A percentile compares a stretch with the other conserved stretches of the same genome.
Evolutionary conservation across 2,329 filamentous ascomycete genomes (phyloP).

Genomic region (Ophiostoma pallidulum): DNA sequence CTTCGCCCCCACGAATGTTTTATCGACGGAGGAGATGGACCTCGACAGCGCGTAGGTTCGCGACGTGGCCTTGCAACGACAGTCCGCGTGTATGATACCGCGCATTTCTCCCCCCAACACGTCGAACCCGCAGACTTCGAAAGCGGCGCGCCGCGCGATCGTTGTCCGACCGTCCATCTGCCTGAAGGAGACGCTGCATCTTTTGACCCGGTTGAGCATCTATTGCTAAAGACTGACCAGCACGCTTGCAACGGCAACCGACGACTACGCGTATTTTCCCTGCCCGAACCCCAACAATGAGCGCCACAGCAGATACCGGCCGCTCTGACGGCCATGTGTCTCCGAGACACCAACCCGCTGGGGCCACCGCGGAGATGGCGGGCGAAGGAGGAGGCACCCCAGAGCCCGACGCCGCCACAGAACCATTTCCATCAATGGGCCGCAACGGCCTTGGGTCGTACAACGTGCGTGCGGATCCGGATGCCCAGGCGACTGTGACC

Average conservation of each 20-base stretch:
- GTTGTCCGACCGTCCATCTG: no score
- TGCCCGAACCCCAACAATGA: no score
- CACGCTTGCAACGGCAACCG: no score
- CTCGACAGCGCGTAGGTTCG: neutral
- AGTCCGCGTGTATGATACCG: neutral
- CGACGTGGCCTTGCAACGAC: neutral
- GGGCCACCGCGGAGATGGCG: neutral
- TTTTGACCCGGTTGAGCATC: no score
- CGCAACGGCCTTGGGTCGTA: conserved; percentile 34
- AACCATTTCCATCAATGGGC: conserved; percentile 19
- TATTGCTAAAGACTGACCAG: no score
- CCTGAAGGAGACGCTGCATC: no score
- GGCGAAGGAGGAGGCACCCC: neutral
- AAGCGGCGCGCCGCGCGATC: no score
- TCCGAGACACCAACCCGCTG: conserved; percentile 5
- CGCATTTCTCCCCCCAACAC: no score
- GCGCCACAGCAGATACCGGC: neutral
- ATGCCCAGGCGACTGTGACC: conserved; percentile 59
- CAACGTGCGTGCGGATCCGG: conserved; percentile 49
- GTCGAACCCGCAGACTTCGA: no score
- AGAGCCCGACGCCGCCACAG: neutral
- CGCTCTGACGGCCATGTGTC: conserved; percentile 4
- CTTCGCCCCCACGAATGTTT: no score
- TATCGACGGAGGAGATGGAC: neutral
- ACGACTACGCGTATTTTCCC: no score